A percentile compares a stretch with the other conserved stretches of the same genome.
Evolutionary conservation across 2,329 filamentous ascomycete genomes (phyloP).

Genomic region (Monosporascus sp.): DNA sequence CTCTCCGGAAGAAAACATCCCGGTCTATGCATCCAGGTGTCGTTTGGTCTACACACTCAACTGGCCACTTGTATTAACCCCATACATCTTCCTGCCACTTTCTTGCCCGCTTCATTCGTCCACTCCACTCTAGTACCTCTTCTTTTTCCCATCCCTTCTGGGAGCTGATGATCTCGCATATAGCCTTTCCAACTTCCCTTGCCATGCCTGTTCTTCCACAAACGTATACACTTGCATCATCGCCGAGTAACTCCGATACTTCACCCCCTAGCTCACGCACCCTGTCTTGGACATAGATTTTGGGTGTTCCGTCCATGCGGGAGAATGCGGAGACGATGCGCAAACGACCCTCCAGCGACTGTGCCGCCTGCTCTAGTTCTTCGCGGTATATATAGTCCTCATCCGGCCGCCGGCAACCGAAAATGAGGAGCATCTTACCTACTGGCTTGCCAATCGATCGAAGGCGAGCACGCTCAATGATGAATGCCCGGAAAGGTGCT

Average conservation of each 20-base stretch:
- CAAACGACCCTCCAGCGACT: constrained; percentile 13
- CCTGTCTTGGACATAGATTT: constrained; percentile 32
- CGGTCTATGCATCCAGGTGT: not conserved
- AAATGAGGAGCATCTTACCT: constrained; percentile 34
- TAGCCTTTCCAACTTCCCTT: constrained; percentile 23
- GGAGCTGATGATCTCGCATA: constrained; percentile 29
- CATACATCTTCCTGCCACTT: constrained; percentile 52
- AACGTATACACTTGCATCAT: constrained; percentile 29
- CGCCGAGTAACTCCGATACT: not conserved
- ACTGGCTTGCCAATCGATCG: constrained; percentile 28
- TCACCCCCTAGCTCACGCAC: constrained; percentile 25
- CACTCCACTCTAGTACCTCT: constrained; percentile 39
- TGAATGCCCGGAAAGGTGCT: constrained; percentile 34
- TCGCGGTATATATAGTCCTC: constrained; percentile 28
- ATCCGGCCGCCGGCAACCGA: constrained; percentile 30
- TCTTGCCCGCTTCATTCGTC: constrained; percentile 40
- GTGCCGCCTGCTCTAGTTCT: constrained; percentile 10
- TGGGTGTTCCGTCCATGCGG: constrained; percentile 8
- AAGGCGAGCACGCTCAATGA: constrained; percentile 32
- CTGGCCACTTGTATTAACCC: constrained; percentile 24
- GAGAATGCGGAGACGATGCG: constrained; percentile 29
- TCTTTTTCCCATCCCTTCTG: constrained; percentile 32
- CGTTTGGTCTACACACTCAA: not conserved
- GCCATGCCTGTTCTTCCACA: constrained; percentile 37
- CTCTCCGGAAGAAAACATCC: not conserved